Evolutionary conservation across 2,329 filamentous ascomycete species (phyloP), one percentile per base, ranked within the genome.

Genomic region (Xylariaceae sp.): DNA sequence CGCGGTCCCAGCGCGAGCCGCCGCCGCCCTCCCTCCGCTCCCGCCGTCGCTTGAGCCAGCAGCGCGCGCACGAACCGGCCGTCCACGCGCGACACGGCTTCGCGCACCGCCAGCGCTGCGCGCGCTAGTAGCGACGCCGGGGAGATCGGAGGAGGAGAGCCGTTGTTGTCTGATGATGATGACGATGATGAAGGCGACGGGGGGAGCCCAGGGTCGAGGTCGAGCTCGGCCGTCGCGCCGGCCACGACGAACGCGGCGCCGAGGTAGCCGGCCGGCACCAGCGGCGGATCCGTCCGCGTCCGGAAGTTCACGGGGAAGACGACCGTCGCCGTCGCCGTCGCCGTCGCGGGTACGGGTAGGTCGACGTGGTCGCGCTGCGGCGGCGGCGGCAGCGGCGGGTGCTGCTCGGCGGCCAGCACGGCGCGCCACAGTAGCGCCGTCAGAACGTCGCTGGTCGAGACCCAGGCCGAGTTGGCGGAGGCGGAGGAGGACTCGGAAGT

Each of bases 281-380:
- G 40, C 1, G 43, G 42, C 15, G 45, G 43, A n/a, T 35, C 33
- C 11, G 44, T 17, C 2, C 36, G 40, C 4, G 38, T 31, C 16
- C 52, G 51, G 36, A 55, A 49, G 29, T 56, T 51, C 18, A 52
- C 53, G 5, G 53, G 52, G 18, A 53, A 42, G 7, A 43, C 47
- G 19, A 51, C 38, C 9, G 46, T 6, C 50, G 25, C 36, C 49
- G 13, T 17, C 33, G 24, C 12, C 12, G 24, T 5, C 5, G 7
- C 12, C 24, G 6, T 8, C 8, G 8, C 8, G 8, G 24, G 24
- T n/a, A n/a, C n/a, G n/a, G n/a, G n/a, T n/a, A n/a, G n/a, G n/a
- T n/a, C n/a, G n/a, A n/a, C n/a, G n/a, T n/a, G n/a, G n/a, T n/a
- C n/a, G n/a, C 4, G 19, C n/a, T n/a, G n/a, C 6, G 13, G 10